phyloP scores from a whole-genome alignment of 345 rosid genomes.

The Eucalyptus regnans region DNA sequence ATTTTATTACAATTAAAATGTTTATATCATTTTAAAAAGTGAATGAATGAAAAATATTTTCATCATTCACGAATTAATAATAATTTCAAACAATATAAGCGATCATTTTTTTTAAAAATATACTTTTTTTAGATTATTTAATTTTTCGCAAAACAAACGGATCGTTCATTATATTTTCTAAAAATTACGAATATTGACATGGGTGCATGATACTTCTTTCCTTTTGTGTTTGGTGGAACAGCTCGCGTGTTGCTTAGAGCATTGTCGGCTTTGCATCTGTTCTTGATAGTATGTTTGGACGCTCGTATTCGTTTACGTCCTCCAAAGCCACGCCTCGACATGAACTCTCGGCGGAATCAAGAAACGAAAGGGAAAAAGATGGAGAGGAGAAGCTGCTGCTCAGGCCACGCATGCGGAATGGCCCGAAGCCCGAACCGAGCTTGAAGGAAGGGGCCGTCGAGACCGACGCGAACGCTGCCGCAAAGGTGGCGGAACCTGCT shows the following conservation, averaged over 20 bases:
- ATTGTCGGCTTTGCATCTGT: background rate
- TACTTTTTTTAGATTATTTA: too few species aligned
- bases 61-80: fast-evolving
- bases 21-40: too few species aligned
- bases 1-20: too few species aligned
- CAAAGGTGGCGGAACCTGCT: background rate
- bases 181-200: background rate
- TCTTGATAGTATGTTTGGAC: background rate
- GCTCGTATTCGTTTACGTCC: background rate
- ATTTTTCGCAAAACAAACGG: fast-evolving
- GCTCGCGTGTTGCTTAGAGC: background rate
- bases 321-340: background rate
- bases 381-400: background rate
- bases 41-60: too few species aligned
- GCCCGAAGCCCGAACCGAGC: background rate
- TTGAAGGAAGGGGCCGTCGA: background rate
- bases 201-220: background rate
- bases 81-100: fast-evolving
- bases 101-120: too few species aligned
- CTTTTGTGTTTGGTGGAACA: background rate
- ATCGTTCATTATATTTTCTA: background rate
- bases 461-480: fast-evolving
- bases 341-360: background rate
- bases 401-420: background rate
- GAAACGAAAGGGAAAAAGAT: background rate